Percentiles rank a stretch among this genome's conserved stretches.
phyloP scores from a whole-genome alignment of 2,329 filamentous ascomycete species.

The Cercospora sp. region DNA sequence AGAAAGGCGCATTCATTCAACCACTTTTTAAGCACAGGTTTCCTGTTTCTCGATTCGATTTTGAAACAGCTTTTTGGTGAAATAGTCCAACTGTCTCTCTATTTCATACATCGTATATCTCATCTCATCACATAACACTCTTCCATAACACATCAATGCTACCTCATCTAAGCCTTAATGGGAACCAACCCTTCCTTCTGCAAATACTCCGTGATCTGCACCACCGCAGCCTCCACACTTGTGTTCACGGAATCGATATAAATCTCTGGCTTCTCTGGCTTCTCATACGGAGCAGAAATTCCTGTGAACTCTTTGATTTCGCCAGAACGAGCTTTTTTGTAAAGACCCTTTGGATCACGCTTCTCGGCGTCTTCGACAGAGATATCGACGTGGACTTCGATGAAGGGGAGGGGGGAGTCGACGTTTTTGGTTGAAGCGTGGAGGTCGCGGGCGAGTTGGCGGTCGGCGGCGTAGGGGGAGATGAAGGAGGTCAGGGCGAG shows the following conservation, averaged over 20 bases:
- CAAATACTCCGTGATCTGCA: constrained; percentile 78
- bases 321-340: constrained; percentile 92
- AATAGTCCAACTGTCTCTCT: neutral
- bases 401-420: constrained; percentile 71
- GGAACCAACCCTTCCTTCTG: constrained; percentile 59
- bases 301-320: constrained; percentile 98
- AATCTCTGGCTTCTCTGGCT: constrained; percentile 80
- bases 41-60: neutral
- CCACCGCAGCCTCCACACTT: constrained; percentile 84
- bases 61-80: neutral
- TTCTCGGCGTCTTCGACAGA: constrained; percentile 89
- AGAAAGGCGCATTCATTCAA: neutral
- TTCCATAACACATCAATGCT: neutral
- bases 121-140: neutral
- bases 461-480: constrained; percentile 87
- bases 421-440: constrained; percentile 65
- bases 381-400: constrained; percentile 93
- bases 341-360: constrained; percentile 94
- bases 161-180: neutral
- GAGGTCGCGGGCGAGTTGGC: constrained; percentile 75
- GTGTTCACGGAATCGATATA: constrained; percentile 79
- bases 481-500: constrained; percentile 96
- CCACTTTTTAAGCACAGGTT: no score
- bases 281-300: constrained; percentile 93
- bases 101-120: neutral